Evolutionary conservation across 306 rosid genomes (phyloP), one percentile per base, ranked within the genome.

Genomic region (Pterocarpus santalinus): DNA sequence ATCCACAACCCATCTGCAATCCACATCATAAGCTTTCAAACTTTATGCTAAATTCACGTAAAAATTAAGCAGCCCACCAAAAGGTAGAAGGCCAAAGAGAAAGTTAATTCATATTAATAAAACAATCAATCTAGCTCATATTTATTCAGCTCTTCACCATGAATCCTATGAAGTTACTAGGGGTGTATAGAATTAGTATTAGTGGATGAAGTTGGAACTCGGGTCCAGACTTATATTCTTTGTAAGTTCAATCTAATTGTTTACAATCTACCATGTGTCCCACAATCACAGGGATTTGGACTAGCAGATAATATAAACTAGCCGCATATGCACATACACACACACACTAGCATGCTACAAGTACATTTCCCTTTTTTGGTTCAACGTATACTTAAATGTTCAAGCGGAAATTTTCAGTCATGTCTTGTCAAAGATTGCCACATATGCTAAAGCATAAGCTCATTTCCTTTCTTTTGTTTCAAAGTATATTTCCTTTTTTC

Each of bases 1-100:
- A 78, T 69, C 57, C 47, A 66, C 44, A 34, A 51, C 41, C 61
- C 65, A 61, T 28, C 64, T 52, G 33, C 41, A 86, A 78, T 63
- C 57, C 47, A 66, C 44, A 34, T 41, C 41, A 28, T 13, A 60
- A 60, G 72, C 39, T 66, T 55, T 44, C 69, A 58, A 77, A 58
- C 62, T 13, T 58, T 39, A 76, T 61, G 11, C 78, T 61, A 62
- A 61, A 41, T 58, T 22, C 28, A 22, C 28, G 28, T 22, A 22
- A 22, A 22, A 22, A 22, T 22, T 22, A 22, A 22, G 28, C 28
- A 22, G 28, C 28, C 28, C 28, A 22, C 28, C 28, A 22, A 22
- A 22, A 22, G 1, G 28, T 22, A 1, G 28, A 22, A 22, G 28
- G 28, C 28, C 28, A 22, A 22, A 22, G 28, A 22, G 28, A 22